These are phyloP conservation scores for Pelargonium fulgidum DNA, from an alignment of 441 rosid species.

Conservation along the genomic window DNA sequence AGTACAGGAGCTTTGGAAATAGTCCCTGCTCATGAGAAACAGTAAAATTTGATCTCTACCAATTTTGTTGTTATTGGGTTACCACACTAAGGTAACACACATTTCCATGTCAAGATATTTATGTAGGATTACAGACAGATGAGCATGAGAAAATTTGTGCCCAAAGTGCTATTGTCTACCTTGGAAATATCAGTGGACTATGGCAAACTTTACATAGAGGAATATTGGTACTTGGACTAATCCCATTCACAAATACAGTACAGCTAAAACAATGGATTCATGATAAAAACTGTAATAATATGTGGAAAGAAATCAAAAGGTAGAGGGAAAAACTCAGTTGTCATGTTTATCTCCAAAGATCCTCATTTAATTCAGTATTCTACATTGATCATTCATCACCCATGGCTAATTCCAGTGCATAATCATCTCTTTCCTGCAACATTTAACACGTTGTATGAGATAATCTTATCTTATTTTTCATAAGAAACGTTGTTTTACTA, in stretches of 20 bases:
- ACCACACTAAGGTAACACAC: not conserved
- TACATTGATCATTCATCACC: slow-evolving; percentile 55
- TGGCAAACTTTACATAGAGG: not conserved
- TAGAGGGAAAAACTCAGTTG: not conserved
- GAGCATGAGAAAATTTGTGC: not conserved
- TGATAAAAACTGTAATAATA: slow-evolving; percentile 11
- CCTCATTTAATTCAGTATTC: slow-evolving; percentile 8
- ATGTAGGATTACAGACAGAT: not conserved
- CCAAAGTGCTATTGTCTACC: not conserved
- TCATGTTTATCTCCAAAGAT: slow-evolving; percentile 12
- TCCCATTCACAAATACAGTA: not conserved
- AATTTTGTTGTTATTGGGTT: not conserved
- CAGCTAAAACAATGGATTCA: slow-evolving; percentile 5
- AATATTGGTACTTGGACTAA: not conserved
- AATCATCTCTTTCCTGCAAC: slow-evolving; percentile 83
- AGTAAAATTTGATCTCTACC: not conserved
- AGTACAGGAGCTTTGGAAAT: not conserved
- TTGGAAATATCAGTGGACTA: not conserved
- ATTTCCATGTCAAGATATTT: not conserved
- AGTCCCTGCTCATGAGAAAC: not conserved
- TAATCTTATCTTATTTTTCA: not conserved
- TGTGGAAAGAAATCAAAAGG: not conserved
- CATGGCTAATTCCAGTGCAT: slow-evolving; percentile 84
- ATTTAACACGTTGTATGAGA: slow-evolving; percentile 20
- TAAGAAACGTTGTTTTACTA: not conserved